phyloP scores from a whole-genome alignment of 2,329 filamentous ascomycete species.

The Lachnellula arida region DNA sequence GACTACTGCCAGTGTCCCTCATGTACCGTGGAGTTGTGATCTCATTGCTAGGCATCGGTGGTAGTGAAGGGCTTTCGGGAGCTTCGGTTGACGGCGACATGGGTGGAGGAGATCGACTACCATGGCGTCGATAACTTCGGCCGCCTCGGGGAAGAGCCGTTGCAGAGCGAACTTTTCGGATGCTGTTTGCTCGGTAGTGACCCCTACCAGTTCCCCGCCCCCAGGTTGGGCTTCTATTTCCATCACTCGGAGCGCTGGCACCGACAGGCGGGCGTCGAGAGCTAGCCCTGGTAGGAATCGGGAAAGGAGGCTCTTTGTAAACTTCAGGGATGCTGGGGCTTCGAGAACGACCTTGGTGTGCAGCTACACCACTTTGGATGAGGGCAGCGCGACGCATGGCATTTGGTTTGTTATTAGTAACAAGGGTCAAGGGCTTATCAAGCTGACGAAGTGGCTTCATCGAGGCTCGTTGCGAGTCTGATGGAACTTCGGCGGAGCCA shows the following conservation, averaged over 20 bases:
- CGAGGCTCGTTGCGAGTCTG: conserved; percentile 14
- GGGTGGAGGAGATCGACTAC: conserved; percentile 59
- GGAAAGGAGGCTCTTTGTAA: conserved; percentile 70
- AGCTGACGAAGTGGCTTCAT: conserved; percentile 25
- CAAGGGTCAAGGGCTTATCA: conserved; percentile 29
- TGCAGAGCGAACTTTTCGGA: conserved; percentile 82
- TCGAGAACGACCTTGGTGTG: conserved; percentile 58
- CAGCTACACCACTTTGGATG: conserved; percentile 72
- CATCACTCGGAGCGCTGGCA: conserved; percentile 62
- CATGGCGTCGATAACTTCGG: conserved; percentile 44
- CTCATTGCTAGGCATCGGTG: conserved; percentile 68
- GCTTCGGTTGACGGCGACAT: conserved; percentile 64
- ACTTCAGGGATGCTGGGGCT: conserved; percentile 61
- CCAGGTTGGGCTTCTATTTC: conserved; percentile 73
- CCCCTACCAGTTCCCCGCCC: conserved; percentile 46
- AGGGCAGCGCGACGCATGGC: conserved; percentile 74
- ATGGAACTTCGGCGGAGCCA: conserved; percentile 20
- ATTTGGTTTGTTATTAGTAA: conserved; percentile 31
- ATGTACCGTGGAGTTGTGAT: conserved; percentile 53
- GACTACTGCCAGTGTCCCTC: conserved; percentile 36
- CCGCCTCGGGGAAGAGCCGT: conserved; percentile 59
- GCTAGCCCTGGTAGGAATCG: conserved; percentile 84
- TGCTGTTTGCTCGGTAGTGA: conserved; percentile 54
- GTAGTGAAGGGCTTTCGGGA: conserved; percentile 65
- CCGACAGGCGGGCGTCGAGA: conserved; percentile 69